Evolutionary conservation across 805 yeast genomes (phyloP), one percentile per base, ranked within the genome.

Genomic region (Suhomyces sp.): DNA sequence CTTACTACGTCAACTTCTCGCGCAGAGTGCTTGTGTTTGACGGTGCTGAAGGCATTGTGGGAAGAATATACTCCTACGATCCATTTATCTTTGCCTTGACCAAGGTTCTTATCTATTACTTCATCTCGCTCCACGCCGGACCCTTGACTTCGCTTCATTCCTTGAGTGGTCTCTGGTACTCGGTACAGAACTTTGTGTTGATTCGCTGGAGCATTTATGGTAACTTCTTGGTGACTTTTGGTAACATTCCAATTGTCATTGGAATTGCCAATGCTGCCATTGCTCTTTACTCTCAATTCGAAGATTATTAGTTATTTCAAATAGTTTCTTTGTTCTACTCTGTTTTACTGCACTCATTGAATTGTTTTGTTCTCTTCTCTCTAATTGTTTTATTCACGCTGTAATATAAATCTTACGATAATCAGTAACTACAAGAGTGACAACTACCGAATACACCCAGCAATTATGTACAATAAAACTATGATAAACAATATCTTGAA

Each of bases 1-100:
- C 84, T 15, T 82, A 78, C 67, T 82, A 79, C 67, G 60, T 82
- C 60, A 82, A 82, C 67, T 80, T 80, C 61, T 70, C 84, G 52
- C 69, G 74, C 64, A 69, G 78, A 62, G 66, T 69, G 38, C 52
- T 53, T 19, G 67, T 63, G 24, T 61, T 67, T 50, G 72, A 70
- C 56, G 71, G 66, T 48, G 74, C 69, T 38, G 73, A 68, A 29
- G 65, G 63, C 26, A 61, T 67, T 44, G 58, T 70, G 44, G 57
- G 52, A 44, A 71, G 80, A 66, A 67, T 70, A 52, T 73, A 74
- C 63, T 67, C 61, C 48, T 76, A 64, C 65, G 88, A 84, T 64
- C 87, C 88, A 42, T 74, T 83, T 56, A 68, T 77, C 47, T 63
- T 68, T 51, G 68, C 71, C 42, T 65, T 83, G 58, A 55, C 73